Evolutionary conservation across 1,284 basidiomycete genomes (phyloP), one percentile per base, ranked within the genome.

Genomic region (Sporisorium iseilematis-ciliati): DNA sequence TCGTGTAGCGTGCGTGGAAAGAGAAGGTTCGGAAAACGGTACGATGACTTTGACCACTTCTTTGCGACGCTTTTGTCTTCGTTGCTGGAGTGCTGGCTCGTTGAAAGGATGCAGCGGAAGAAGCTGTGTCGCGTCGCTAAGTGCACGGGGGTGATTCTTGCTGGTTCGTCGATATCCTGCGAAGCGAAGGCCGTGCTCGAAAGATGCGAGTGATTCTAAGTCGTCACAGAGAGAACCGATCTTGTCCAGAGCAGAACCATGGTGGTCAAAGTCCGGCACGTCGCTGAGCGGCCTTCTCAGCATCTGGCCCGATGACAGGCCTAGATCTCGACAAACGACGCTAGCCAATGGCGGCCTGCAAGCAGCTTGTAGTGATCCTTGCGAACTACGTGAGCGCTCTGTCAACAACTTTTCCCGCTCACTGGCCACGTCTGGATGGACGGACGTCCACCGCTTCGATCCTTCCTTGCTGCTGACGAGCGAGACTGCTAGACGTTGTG

Each of bases 21-120:
- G 50, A 14, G 62, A 45, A 1, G 72, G 53, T 21, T 58, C 61
- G 14, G 68, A 71, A 26, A 75, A 64, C 2, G 72, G 72, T 3
- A 75, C 23, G 38, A 75, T 65, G 58, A 75, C 45, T 46, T 75
- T 75, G 59, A 75, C 72, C 14, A 71, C 66, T 46, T 70, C 58
- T 23, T 65, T 63, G 23, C 60, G 60, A 18, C 58, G 46, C 31
- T 20, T 33, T 10, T 55, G 62, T 40, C 56, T 56, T 16, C 60
- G 60, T 26, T 26, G 51, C 16, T 50, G 35, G 1, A 69, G 56
- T 0, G 41, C 26, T 1, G 33, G n/a, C n/a, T 35, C 52, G 7
- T 57, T n/a, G 52, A 69, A 53, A 14, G 66, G 48, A 11, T 59
- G 60, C 16, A 59, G 42, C 3, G 21, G 29, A 23, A 40, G 41